Evolutionary conservation across 371 early-diverging fungal genomes (phyloP).

Genomic region (Rhizopus microsporus): DNA sequence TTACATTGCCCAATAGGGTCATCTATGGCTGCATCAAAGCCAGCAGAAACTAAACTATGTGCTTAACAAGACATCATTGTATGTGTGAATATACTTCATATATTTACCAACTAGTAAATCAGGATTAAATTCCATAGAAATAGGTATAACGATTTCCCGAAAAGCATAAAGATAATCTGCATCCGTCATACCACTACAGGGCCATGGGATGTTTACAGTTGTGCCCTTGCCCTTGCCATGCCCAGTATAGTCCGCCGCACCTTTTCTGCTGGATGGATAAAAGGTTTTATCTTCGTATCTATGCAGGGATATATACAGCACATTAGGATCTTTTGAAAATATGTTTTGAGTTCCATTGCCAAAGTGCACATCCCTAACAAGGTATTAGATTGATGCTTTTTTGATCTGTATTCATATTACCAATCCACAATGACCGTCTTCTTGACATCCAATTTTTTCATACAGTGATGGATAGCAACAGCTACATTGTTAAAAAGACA

Average conservation of each 20-base stretch:
- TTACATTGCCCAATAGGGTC: slow-evolving; percentile 86
- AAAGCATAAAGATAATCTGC: slow-evolving; percentile 89
- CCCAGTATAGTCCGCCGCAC: slow-evolving; percentile 60
- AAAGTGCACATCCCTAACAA: slow-evolving; percentile 88
- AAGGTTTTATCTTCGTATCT: slow-evolving; percentile 78
- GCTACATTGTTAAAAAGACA: slow-evolving; percentile 90
- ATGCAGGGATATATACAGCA: slow-evolving; percentile 86
- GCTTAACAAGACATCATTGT: background rate
- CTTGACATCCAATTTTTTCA: slow-evolving; percentile 42
- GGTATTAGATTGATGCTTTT: background rate
- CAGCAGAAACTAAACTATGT: slow-evolving; percentile 67
- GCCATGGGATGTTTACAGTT: slow-evolving; percentile 92
- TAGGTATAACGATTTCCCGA: slow-evolving; percentile 76
- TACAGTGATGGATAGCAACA: slow-evolving; percentile 72
- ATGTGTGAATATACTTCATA: background rate
- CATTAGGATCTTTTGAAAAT: slow-evolving; percentile 75
- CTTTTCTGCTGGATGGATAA: slow-evolving; percentile 70
- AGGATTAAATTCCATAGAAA: slow-evolving; percentile 81
- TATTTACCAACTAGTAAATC: slow-evolving; percentile 75
- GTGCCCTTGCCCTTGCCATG: slow-evolving; percentile 67
- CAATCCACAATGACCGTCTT: slow-evolving; percentile 88
- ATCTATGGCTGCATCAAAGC: slow-evolving; percentile 88
- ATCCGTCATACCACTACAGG: slow-evolving; percentile 74
- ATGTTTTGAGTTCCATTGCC: slow-evolving; percentile 90
- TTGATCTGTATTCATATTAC: slow-evolving; percentile 31